Evolutionary conservation across 2,329 filamentous ascomycete species (phyloP).

Genomic region (Colletotrichum lupini): DNA sequence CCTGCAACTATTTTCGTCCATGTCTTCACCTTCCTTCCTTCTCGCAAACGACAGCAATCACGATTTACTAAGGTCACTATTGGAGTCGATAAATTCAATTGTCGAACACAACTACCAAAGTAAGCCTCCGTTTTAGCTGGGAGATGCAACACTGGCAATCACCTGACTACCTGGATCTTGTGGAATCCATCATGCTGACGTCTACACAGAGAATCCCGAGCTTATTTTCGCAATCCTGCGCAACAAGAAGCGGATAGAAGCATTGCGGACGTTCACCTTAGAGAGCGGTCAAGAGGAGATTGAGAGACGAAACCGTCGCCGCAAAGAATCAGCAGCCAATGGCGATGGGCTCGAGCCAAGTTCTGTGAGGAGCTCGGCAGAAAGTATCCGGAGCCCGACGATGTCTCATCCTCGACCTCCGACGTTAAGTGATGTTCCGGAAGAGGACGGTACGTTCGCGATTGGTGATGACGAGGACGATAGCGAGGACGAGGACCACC

Average conservation of each 20-base stretch:
- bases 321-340: constrained; percentile 70
- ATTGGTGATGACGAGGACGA: constrained; percentile 87
- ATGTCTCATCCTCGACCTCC: constrained; percentile 63
- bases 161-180: background rate
- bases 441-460: constrained; percentile 79
- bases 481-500: constrained; percentile 61
- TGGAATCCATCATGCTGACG: constrained; percentile 9
- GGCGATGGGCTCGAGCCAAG: constrained; percentile 60
- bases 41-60: constrained; percentile 94
- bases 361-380: constrained; percentile 71
- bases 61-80: constrained; percentile 78
- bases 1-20: constrained; percentile 87
- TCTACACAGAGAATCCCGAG: constrained; percentile 75
- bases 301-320: constrained; percentile 78
- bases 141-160: background rate
- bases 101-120: constrained; percentile 88
- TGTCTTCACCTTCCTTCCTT: constrained; percentile 93
- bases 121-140: constrained; percentile 53
- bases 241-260: constrained; percentile 85
- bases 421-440: constrained; percentile 75
- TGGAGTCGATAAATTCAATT: constrained; percentile 91
- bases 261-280: constrained; percentile 86
- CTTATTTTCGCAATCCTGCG: constrained; percentile 84
- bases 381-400: constrained; percentile 74
- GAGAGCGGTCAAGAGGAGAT: constrained; percentile 94